Evolutionary conservation across 2,329 filamentous ascomycete species (phyloP), one percentile per base, ranked within the genome.

Genomic region (Chaetomium olivaceum): DNA sequence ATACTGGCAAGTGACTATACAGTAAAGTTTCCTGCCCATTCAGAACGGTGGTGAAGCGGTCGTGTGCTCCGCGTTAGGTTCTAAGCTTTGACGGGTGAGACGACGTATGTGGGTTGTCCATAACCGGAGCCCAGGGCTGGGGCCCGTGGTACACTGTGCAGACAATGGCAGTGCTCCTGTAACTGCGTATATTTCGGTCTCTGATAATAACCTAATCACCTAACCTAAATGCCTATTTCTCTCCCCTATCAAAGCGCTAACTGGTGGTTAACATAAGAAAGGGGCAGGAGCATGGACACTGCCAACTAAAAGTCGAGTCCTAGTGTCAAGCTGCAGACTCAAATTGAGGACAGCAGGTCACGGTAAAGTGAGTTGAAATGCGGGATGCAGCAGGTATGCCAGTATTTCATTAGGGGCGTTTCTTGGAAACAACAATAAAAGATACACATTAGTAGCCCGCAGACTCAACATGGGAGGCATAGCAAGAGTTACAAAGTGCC

Each of bases 121-220:
- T 12, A 36, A 12, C 33, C 33, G 21, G 71, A 73, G n/a, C 62
- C 70, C 9, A 71, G 62, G 14, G 66, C 69, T 50, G 71, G 68
- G 33, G 33, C 33, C 11, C 3, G 1, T 36, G 12, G 6, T 12
- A 36, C 12, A 36, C 33, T 2, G 33, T 12, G 33, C 12, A 36
- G 33, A 9, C 33, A 3, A 36, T 36, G 33, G 12, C 33, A 12
- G 33, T 36, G 9, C 33, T 8, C 11, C 33, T 36, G 9, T 36
- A 36, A 9, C 33, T 36, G 33, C 9, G 9, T 36, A 9, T 36
- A 12, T 36, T 36, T 36, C 33, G 2, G 33, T 36, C 12, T 12
- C 33, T 36, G 33, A 36, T 12, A 9, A 11, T 3, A 36, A 36
- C 33, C 11, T 36, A 33, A 33, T n/a, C n/a, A n/a, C n/a, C n/a